Percentiles rank a stretch among this genome's conserved stretches.
Evolutionary conservation across 2,329 filamentous ascomycete genomes (phyloP).

Genomic region (Tolypocladium cylindrosporum): DNA sequence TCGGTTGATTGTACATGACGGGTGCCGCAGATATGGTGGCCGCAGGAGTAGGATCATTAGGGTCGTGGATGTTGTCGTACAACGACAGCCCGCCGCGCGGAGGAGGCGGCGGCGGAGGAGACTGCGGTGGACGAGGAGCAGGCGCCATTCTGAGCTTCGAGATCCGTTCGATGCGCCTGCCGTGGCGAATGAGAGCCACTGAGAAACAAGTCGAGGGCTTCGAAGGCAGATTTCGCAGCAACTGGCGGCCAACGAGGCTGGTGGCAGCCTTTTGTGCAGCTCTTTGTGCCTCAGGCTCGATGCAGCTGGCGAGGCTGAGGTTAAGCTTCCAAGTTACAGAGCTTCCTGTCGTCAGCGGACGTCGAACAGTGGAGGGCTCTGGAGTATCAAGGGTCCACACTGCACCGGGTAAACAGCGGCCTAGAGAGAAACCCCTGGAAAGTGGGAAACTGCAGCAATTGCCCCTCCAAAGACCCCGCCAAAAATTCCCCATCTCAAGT

Average conservation of each 20-base stretch:
- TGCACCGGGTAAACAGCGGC: constrained; percentile 21
- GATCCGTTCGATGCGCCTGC: background rate
- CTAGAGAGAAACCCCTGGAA: background rate
- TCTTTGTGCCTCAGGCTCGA: background rate
- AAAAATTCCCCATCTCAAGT: constrained; percentile 12
- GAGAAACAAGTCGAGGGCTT: background rate
- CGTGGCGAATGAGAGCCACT: background rate
- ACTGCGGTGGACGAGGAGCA: constrained; percentile 5
- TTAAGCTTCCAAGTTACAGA: background rate
- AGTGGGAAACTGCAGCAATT: constrained; percentile 8
- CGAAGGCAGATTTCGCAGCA: background rate
- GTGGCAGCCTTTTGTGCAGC: background rate
- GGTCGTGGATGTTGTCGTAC: constrained; percentile 75
- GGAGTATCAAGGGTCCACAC: background rate
- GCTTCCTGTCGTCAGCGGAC: background rate
- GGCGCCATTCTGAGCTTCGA: constrained; percentile 14
- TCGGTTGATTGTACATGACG: constrained; percentile 55
- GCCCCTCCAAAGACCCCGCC: constrained; percentile 25
- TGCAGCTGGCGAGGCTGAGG: background rate
- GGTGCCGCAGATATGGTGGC: constrained; percentile 71
- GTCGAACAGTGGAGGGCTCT: background rate
- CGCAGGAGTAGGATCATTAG: constrained; percentile 33
- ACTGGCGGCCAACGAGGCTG: background rate
- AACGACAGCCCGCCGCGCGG: constrained; percentile 53
- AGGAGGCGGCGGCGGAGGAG: constrained; percentile 26